Percentiles rank a stretch among this genome's conserved stretches.
phyloP scores from a whole-genome alignment of 352 stramenopile genomes.

The Stramenopiles sp. region DNA sequence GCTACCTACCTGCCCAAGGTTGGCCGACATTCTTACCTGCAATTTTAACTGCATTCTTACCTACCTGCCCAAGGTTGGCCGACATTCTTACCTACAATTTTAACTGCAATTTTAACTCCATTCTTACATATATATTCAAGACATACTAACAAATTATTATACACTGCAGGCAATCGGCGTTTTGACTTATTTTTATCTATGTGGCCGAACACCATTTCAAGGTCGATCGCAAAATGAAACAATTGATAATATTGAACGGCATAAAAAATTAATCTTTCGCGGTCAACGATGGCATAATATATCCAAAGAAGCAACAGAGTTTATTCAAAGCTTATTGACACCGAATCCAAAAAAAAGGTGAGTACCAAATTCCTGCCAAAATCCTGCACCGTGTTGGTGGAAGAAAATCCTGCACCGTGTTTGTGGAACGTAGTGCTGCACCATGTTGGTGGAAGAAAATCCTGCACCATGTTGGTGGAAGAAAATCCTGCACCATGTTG shows the following conservation, averaged over 20 bases:
- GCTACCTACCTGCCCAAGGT: conserved; percentile 91
- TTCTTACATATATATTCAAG: conserved; percentile 90
- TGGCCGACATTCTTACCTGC: conserved; percentile 77
- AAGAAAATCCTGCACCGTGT: too few relatives aligned
- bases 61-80: too few relatives aligned
- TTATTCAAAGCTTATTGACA: not conserved
- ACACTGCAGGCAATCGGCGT: conserved; percentile 53
- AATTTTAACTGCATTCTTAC: too few relatives aligned
- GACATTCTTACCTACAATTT: too few relatives aligned
- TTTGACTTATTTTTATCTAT: conserved; percentile 35
- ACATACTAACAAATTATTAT: conserved; percentile 85
- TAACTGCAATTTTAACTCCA: conserved; percentile 89
- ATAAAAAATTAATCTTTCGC: conserved; percentile 14
- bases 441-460: too few relatives aligned
- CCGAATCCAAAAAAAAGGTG: not conserved
- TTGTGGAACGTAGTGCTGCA: too few relatives aligned
- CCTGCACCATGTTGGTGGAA: too few relatives aligned
- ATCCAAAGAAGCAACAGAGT: not conserved
- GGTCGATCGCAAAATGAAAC: conserved; percentile 44
- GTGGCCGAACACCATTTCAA: conserved; percentile 42
- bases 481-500: too few relatives aligned
- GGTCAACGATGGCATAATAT: not conserved
- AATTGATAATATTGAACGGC: conserved; percentile 42
- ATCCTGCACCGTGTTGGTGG: too few relatives aligned
- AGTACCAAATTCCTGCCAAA: too few relatives aligned